Conservation (phyloP, 208 protist genomes). For the Trypanosoma avium region DNA sequence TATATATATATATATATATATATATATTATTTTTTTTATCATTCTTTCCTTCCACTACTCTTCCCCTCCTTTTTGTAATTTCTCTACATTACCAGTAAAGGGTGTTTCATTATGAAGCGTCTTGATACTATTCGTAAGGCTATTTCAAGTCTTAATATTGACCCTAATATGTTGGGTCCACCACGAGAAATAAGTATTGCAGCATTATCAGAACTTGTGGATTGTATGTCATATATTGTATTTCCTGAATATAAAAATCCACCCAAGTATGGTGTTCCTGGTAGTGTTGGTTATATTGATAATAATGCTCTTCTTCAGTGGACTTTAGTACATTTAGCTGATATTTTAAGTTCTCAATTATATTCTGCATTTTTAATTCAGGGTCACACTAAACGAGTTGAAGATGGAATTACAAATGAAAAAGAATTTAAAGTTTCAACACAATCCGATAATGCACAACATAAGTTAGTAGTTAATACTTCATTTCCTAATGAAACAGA, state of each 20-base stretch:
- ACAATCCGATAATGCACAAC: not conserved
- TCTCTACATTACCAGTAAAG: not conserved
- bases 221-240: slow-evolving; percentile 55
- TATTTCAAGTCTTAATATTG: slow-evolving; percentile 34
- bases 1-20: no score
- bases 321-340: slow-evolving; percentile 49
- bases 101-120: slow-evolving; percentile 36
- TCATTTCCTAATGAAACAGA: slow-evolving; percentile 3
- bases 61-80: slow-evolving; percentile 6
- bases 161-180: not conserved
- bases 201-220: slow-evolving; percentile 46
- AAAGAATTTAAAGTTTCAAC: not conserved
- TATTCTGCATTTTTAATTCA: slow-evolving; percentile 58
- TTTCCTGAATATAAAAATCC: slow-evolving; percentile 56
- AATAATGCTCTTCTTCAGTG: slow-evolving; percentile 41
- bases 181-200: slow-evolving; percentile 37
- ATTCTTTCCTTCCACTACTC: not conserved
- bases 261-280: slow-evolving; percentile 27
- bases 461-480: not conserved
- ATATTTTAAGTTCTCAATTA: slow-evolving; percentile 54
- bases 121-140: slow-evolving; percentile 52
- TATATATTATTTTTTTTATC: slow-evolving; percentile 18
- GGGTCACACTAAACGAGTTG: slow-evolving; percentile 31
- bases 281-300: slow-evolving; percentile 24
- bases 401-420: slow-evolving; percentile 11